A percentile compares a stretch with the other conserved stretches of the same genome.
Evolutionary conservation across 2,329 filamentous ascomycete genomes (phyloP).

Genomic region (Ambrosiella cleistominuta): DNA sequence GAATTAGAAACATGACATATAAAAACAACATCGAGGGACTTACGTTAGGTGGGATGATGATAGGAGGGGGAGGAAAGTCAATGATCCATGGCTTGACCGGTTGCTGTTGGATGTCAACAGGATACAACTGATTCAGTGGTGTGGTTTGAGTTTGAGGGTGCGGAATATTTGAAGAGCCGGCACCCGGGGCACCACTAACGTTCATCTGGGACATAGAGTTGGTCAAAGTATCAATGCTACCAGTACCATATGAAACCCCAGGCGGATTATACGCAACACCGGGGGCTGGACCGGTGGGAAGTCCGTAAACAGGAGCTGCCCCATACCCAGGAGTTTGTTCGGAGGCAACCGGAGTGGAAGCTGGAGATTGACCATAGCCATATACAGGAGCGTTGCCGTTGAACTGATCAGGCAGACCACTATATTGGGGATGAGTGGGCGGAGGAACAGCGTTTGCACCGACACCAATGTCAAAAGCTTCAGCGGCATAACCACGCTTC

Average conservation of each 20-base stretch:
- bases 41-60: conserved; percentile 82
- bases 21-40: conserved; percentile 22
- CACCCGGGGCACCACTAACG: conserved; percentile 39
- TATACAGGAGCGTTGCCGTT: conserved; percentile 34
- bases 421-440: conserved; percentile 24
- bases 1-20: no score
- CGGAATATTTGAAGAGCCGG: conserved; percentile 27
- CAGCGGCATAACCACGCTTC: conserved; percentile 85
- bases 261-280: conserved; percentile 50
- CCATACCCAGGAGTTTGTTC: conserved; percentile 21
- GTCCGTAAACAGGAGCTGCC: conserved; percentile 26
- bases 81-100: conserved; percentile 89
- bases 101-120: conserved; percentile 78
- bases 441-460: conserved; percentile 55
- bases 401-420: conserved; percentile 33
- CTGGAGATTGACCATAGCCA: conserved; percentile 37
- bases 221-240: conserved; percentile 54
- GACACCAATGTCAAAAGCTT: conserved; percentile 81
- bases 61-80: conserved; percentile 77
- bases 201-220: conserved; percentile 76
- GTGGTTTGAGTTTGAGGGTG: conserved; percentile 26
- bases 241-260: conserved; percentile 41
- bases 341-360: conserved; percentile 19
- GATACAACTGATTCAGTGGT: conserved; percentile 68
- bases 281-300: conserved; percentile 16